Percentiles rank a stretch among this genome's conserved stretches.
These are phyloP conservation scores for Populus hybrid DNA, from an alignment of 441 rosid genomes.

Conservation along the genomic window DNA sequence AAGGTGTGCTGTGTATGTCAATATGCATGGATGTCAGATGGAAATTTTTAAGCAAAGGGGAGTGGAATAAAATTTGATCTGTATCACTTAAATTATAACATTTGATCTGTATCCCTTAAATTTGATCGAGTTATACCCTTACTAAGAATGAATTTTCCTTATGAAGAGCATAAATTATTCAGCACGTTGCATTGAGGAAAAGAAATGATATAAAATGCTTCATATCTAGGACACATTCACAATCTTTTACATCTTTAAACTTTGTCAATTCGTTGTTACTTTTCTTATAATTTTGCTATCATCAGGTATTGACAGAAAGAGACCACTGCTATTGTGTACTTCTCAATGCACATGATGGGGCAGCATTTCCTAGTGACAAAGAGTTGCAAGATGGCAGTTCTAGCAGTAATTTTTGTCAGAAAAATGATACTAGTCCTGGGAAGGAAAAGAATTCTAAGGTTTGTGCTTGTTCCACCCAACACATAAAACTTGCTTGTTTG, in stretches of 20 bases:
- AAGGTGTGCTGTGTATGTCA: neutral
- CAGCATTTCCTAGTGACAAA: conserved; percentile 74
- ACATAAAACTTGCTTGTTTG: conserved; percentile 2
- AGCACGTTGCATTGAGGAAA: neutral
- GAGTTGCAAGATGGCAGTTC: conserved; percentile 46
- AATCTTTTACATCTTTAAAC: neutral
- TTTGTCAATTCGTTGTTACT: neutral
- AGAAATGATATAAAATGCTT: neutral
- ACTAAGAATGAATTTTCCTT: neutral
- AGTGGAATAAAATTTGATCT: neutral
- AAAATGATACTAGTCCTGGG: conserved; percentile 33
- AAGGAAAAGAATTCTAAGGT: conserved; percentile 67
- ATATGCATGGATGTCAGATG: neutral
- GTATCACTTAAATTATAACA: neutral
- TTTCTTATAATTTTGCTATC: neutral
- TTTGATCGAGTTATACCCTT: neutral
- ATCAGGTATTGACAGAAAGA: conserved; percentile 78
- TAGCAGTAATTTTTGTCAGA: conserved; percentile 32
- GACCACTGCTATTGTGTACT: conserved; percentile 94
- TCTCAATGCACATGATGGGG: conserved; percentile 90
- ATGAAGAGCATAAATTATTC: neutral
- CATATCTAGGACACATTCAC: conserved; percentile 3
- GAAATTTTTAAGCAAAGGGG: neutral
- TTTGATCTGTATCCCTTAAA: neutral
- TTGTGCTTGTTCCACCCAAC: conserved; percentile 19